Conservation (phyloP, 371 early-diverging fungal species). For the Gilbertella persicaria region DNA sequence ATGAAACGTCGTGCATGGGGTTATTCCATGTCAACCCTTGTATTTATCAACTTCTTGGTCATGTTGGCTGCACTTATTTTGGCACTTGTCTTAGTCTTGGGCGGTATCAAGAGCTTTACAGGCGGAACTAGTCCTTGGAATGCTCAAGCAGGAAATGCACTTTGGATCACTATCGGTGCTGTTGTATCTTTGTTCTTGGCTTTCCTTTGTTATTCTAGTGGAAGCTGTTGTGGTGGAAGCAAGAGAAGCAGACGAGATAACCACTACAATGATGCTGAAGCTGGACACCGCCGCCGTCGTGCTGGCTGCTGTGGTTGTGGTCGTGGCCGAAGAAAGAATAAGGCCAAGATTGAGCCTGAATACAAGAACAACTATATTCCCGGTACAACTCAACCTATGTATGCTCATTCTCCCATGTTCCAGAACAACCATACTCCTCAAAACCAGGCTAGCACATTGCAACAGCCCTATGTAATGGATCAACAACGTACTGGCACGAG, state of each 20-base stretch:
- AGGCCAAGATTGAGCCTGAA: constrained; percentile 4
- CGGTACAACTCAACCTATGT: constrained; percentile 4
- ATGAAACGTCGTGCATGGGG: constrained; percentile 23
- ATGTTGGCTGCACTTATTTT: constrained; percentile 33
- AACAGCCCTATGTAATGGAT: constrained; percentile 18
- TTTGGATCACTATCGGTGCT: constrained; percentile 42
- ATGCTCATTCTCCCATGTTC: constrained; percentile 7
- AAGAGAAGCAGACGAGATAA: background rate
- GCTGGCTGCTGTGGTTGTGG: background rate
- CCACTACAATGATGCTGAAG: background rate
- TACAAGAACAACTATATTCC: constrained; percentile 4
- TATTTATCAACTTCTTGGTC: constrained; percentile 35
- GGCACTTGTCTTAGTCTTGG: constrained; percentile 24
- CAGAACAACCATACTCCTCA: background rate
- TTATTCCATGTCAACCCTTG: constrained; percentile 26
- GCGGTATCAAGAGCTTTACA: constrained; percentile 19
- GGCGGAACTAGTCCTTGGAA: constrained; percentile 19
- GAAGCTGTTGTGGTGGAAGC: constrained; percentile 1
- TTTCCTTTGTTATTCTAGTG: constrained; percentile 15
- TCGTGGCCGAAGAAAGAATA: constrained; percentile 3
- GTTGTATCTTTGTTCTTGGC: constrained; percentile 18
- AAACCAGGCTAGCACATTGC: constrained; percentile 11
- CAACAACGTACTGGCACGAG: constrained; percentile 2
- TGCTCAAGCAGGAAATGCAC: constrained; percentile 32
- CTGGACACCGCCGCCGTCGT: background rate